Base-by-base conservation (phyloP, 495 filamentous ascomycete genomes). In the Daldinia loculata region DNA sequence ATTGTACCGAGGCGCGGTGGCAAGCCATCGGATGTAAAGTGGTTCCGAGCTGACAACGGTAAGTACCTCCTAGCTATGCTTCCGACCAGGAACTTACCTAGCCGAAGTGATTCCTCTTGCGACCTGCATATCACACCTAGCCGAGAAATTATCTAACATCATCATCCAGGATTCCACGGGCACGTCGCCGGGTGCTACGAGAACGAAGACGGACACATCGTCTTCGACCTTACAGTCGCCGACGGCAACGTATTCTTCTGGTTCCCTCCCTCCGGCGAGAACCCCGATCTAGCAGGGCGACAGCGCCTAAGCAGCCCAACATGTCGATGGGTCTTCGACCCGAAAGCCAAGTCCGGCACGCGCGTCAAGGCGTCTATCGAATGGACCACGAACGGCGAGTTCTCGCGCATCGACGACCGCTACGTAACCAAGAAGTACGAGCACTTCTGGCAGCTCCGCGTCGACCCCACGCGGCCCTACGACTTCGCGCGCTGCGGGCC, bases 391-490 rank as follows among this genome's bases (percentile, higher is more conserved):
- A 84, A 81, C 57, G 85, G 86, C 22, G 87, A 89, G 72, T 89
- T 89, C 80, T 86, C 84, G 7, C 82, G 87, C 24, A 87, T 89
- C 64, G 87, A 89, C 69, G 87, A 89, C 63, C 82, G 87, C 1
- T 83, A 80, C 43, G 77, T 83, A 3, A 84, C 83, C 17, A 82
- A 83, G 61, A 75, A 75, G 5, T 87, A 89, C 71, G 72, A 77
- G 8, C 86, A 88, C 74, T 86, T 86, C 76, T 89, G 82, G 80
- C 84, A 86, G 60, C 74, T 83, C 0, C 74, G 80, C 22, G 81
- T 86, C 36, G 82, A 87, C 57, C 80, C 81, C 0, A 71, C 66
- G 2, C 76, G 67, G 30, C 80, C 79, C 2, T 86, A 85, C 52
- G 81, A 87, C 66, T 85, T 86, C 66, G 78, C 79, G n/a, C 79